Evolutionary conservation across 495 filamentous ascomycete species (phyloP).

Genomic region (Evansstolkia leycettana): DNA sequence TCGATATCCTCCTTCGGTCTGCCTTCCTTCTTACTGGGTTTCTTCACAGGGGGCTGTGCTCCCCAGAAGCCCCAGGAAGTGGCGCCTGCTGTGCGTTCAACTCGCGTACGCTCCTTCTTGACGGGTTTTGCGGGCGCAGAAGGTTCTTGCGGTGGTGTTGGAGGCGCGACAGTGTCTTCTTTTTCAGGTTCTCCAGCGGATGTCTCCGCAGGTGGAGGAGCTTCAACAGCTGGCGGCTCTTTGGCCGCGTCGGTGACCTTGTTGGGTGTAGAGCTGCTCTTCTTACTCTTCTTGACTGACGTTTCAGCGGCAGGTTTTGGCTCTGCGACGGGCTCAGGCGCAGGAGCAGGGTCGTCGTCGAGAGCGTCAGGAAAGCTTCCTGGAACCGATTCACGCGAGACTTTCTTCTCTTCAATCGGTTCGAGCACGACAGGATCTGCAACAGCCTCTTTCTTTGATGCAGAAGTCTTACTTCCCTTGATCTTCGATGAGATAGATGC

Average conservation of each 20-base stretch:
- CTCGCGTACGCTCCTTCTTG: slow-evolving; percentile 48
- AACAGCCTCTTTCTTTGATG: slow-evolving; percentile 4
- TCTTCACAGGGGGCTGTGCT: slow-evolving; percentile 36
- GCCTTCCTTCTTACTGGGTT: slow-evolving; percentile 30
- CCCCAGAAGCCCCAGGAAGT: slow-evolving; percentile 51
- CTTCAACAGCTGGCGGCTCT: slow-evolving; percentile 4
- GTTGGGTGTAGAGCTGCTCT: slow-evolving; percentile 22
- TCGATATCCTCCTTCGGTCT: slow-evolving; percentile 21
- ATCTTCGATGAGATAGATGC: slow-evolving; percentile 1
- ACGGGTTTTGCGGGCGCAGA: slow-evolving; percentile 29
- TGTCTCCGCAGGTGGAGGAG: slow-evolving; percentile 1
- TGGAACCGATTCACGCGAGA: slow-evolving; percentile 24
- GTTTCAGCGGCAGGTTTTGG: slow-evolving; percentile 10
- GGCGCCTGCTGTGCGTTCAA: slow-evolving; percentile 34
- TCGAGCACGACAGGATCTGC: slow-evolving; percentile 10
- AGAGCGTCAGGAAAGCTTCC: slow-evolving; percentile 28
- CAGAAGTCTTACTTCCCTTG: slow-evolving; percentile 2
- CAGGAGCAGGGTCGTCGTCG: slow-evolving; percentile 12
- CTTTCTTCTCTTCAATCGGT: slow-evolving; percentile 11
- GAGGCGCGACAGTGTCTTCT: slow-evolving; percentile 22
- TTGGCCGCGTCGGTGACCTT: slow-evolving; percentile 12
- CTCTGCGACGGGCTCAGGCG: slow-evolving; percentile 4
- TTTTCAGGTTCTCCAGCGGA: slow-evolving; percentile 2
- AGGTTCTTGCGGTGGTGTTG: slow-evolving; percentile 43
- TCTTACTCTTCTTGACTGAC: slow-evolving; percentile 15